These are phyloP conservation scores for Epichloe sp. DNA, from an alignment of 2,329 filamentous ascomycete genomes.

Conservation along the genomic window DNA sequence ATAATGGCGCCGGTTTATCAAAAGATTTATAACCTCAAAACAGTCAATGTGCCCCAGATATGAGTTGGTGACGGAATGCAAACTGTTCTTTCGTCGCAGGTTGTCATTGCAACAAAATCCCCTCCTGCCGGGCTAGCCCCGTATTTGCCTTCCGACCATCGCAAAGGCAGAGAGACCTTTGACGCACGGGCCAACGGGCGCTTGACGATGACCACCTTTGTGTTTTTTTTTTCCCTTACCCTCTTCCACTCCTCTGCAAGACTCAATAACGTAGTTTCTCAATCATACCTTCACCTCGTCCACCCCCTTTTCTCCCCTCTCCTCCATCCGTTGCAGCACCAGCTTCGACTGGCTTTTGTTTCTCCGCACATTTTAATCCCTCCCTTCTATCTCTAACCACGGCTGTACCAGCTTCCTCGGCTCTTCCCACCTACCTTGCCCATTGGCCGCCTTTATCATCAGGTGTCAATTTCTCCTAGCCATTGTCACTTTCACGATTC, in stretches of 20 bases:
- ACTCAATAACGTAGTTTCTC: slow-evolving; percentile 3
- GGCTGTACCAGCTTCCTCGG: slow-evolving; percentile 1
- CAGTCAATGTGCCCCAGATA: no score
- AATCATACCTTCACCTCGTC: slow-evolving; percentile 4
- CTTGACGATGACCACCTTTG: slow-evolving; percentile 9
- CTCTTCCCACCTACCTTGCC: neutral
- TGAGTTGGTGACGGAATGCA: no score
- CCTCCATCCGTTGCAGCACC: slow-evolving; percentile 2
- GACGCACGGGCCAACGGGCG: slow-evolving; percentile 8
- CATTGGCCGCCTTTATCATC: slow-evolving; percentile 6
- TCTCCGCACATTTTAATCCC: slow-evolving; percentile 4
- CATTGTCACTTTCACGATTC: neutral
- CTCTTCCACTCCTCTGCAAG: slow-evolving; percentile 4
- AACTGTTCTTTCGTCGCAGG: neutral
- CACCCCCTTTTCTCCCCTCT: slow-evolving; percentile 5
- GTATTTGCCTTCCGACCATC: slow-evolving; percentile 5
- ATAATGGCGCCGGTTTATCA: no score
- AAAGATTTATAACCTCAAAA: no score
- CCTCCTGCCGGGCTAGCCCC: neutral
- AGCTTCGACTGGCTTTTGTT: slow-evolving; percentile 5
- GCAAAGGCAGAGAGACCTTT: neutral
- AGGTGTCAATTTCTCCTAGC: slow-evolving; percentile 6
- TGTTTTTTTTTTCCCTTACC: slow-evolving; percentile 5
- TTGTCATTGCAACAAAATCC: neutral
- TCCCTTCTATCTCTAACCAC: slow-evolving; percentile 3